Base-by-base conservation (phyloP, 1,284 basidiomycete genomes). In the Meira miltonrushii region DNA sequence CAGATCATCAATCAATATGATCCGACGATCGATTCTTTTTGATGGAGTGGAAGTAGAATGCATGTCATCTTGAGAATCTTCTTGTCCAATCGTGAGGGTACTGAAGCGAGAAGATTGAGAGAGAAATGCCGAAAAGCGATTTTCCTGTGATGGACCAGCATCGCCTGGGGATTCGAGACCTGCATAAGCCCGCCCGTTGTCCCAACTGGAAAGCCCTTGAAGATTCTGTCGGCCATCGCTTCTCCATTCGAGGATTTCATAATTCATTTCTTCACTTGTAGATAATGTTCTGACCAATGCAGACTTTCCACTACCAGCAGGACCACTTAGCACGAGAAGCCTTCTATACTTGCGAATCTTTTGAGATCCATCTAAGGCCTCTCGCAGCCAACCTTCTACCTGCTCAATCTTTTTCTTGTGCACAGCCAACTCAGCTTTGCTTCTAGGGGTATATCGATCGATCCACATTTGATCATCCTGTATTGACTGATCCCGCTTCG, bases 281-380 rank as follows among this genome's bases (percentile, higher is more conserved):
- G 90, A 83, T 7, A 98, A 80, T 0, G 92, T 83, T 11, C 84
- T 84, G 0, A 97, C 68, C 0, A 90, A 90, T 0, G 91, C 84
- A 0, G 93, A 94, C 81, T 98, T 98, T 0, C 86, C 94, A 0
- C 87, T 85, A 0, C 94, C 95, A 8, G 92, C 87, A 0, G 91
- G 90, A 1, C 95, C 94, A 1, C 89, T 89, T 8, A 98, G 80
- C 0, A 86, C 85, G 1, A 97, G 83, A 21, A 98, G 85, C 40
- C 90, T 84, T 41, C 89, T 84, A 78, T 92, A 92, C 71, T 88
- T 90, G 44, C 82, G 82, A 44, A 89, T 70, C 61, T 84, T 85
- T 0, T 84, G 85, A 0, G 84, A 83, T 43, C 67, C 66, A 1
- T 86, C 84, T 39, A 92, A 84, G 0, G 93, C 88, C 72, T 96